Percentiles rank a stretch among this genome's conserved stretches.
Conservation (phyloP, 2,329 filamentous ascomycete genomes). For the Alternaria sp. region DNA sequence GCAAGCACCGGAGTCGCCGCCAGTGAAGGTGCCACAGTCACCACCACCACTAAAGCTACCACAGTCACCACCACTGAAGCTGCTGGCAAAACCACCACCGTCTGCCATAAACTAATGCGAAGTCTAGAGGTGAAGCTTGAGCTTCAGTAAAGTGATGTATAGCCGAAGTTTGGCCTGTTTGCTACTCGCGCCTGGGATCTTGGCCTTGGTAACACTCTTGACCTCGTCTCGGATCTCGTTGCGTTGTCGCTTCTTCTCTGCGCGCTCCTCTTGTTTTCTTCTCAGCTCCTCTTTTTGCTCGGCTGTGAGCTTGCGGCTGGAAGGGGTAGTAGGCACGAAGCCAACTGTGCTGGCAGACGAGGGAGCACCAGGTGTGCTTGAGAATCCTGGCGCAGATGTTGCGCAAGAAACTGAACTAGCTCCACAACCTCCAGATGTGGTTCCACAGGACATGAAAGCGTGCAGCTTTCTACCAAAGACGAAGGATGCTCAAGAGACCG, state of each 20-base stretch:
- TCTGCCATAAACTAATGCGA: slow-evolving; percentile 1
- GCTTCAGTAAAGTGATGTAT: slow-evolving; percentile 5
- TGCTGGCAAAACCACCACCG: background rate
- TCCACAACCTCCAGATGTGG: background rate
- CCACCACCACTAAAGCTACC: background rate
- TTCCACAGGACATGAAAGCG: background rate
- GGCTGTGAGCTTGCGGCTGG: background rate
- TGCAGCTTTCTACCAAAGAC: slow-evolving; percentile 1
- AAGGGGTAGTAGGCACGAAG: background rate
- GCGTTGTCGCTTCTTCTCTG: background rate
- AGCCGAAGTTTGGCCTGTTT: slow-evolving; percentile 6
- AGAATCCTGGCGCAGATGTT: background rate
- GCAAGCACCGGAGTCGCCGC: background rate
- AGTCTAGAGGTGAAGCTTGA: slow-evolving; percentile 3
- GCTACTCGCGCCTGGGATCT: background rate
- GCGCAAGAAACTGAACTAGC: background rate
- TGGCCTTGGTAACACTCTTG: slow-evolving; percentile 1
- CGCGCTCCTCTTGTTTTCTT: background rate
- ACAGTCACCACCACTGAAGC: background rate
- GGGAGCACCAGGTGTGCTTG: background rate
- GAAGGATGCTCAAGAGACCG: slow-evolving; percentile 3
- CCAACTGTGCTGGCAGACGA: background rate
- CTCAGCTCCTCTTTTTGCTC: background rate
- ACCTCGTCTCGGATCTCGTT: background rate
- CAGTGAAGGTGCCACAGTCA: background rate